A percentile compares a stretch with the other conserved stretches of the same genome.
Conservation (phyloP, 768 basidiomycete species). For the Strobilomyces dryophilus region DNA sequence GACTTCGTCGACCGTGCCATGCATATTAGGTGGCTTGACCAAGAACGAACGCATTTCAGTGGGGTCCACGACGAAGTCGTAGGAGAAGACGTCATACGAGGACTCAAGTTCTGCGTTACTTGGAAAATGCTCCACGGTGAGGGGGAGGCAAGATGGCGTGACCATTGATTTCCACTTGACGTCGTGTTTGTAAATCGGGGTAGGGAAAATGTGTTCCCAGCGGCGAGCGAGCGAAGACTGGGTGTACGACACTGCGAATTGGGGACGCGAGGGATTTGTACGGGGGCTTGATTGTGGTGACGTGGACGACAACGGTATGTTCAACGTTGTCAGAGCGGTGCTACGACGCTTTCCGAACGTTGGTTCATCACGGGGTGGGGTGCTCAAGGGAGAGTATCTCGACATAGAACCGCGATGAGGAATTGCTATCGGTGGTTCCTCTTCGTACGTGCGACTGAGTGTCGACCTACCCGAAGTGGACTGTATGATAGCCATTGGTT, state of each 20-base stretch:
- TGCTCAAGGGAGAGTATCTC: constrained; percentile 61
- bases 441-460: constrained; percentile 53
- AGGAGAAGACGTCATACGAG: constrained; percentile 78
- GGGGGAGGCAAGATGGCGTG: constrained; percentile 82
- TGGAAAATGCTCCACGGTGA: constrained; percentile 89
- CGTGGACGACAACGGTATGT: constrained; percentile 46
- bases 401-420: constrained; percentile 47
- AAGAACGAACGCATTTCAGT: constrained; percentile 85
- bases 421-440: constrained; percentile 41
- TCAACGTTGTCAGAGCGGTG: constrained; percentile 33
- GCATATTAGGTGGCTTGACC: constrained; percentile 56
- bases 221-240: constrained; percentile 76
- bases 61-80: constrained; percentile 84
- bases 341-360: constrained; percentile 51
- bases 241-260: constrained; percentile 51
- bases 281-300: constrained; percentile 36
- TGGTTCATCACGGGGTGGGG: constrained; percentile 69
- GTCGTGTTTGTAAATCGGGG: constrained; percentile 71
- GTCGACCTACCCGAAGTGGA: constrained; percentile 41
- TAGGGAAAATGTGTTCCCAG: constrained; percentile 86
- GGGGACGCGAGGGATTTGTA: constrained; percentile 67
- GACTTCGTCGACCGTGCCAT: constrained; percentile 49
- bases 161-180: constrained; percentile 90
- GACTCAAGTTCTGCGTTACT: constrained; percentile 67
- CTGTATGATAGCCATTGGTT: constrained; percentile 39